Evolutionary conservation across 164 flowering plant genomes (phyloP), one percentile per base, ranked within the genome.

Genomic region (Nymphaea colorata): DNA sequence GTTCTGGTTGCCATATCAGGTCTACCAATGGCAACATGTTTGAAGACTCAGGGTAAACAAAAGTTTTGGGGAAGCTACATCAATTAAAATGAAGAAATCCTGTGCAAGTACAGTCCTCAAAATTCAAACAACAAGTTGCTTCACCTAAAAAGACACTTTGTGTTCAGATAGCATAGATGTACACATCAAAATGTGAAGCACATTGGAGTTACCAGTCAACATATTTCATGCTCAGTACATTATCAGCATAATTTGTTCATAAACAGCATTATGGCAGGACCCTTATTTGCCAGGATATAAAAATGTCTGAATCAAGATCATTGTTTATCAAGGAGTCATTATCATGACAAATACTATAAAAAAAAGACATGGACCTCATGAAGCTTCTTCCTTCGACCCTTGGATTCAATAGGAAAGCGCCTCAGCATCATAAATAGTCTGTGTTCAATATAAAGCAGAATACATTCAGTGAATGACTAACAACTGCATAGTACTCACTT

Each of bases 321-420:
- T 51, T 8, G 57, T 15, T 51, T 51, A 15, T 15, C 2, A 10
- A 8, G 8, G 57, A 51, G 57, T 51, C 57, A 51, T 51, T 51
- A 51, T 10, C 57, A 51, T 51, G 57, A 8, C 14, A 51, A 3
- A 51, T 10, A 51, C 14, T 15, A 51, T 5, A 6, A 17, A 61
- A 4, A 18, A 66, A 65, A 64, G 41, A 41, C 43, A 59, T 78
- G 69, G 6, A 90, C 98, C 96, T 93, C 98, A 73, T 90, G 91
- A 69, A 93, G 88, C 76, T 93, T 93, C 85, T 93, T 93, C 74
- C 93, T 82, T 80, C 96, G 79, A 66, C 96, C 98, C 81, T 87
- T 93, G 17, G 98, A 93, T 77, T 90, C 98, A 70, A 87, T 86
- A 6, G 97, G 98, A 76, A 93, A 90, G 65, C 93, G 90, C 76